phyloP scores from a whole-genome alignment of 805 yeast genomes.

The Schizosaccharomyces lindneri region DNA sequence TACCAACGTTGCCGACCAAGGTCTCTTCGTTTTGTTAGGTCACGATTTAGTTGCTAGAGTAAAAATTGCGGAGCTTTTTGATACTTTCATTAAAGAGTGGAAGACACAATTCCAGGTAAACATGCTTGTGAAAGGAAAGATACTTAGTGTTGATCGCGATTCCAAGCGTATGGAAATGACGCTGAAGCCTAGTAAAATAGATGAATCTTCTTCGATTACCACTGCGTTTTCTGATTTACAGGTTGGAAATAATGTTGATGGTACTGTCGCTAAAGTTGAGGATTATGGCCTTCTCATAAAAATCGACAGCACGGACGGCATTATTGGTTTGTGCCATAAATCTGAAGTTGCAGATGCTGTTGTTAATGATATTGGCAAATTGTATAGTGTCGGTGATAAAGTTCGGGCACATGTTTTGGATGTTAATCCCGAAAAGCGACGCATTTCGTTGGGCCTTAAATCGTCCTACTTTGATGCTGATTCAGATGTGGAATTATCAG shows the following conservation, averaged over 20 bases:
- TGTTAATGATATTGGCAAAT: slow-evolving; percentile 28
- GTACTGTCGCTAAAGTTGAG: slow-evolving; percentile 48
- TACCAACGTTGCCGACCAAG: slow-evolving; percentile 40
- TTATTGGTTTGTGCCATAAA: slow-evolving; percentile 72
- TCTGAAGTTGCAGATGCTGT: slow-evolving; percentile 49
- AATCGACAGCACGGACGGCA: slow-evolving; percentile 44
- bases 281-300: slow-evolving; percentile 82
- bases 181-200: slow-evolving; percentile 28
- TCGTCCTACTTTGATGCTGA: slow-evolving; percentile 51
- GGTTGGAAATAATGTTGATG: slow-evolving; percentile 50
- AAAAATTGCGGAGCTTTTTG: slow-evolving; percentile 58
- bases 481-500: slow-evolving; percentile 11
- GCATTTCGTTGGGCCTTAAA: slow-evolving; percentile 74
- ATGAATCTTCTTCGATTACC: slow-evolving; percentile 25
- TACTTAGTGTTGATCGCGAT: slow-evolving; percentile 22
- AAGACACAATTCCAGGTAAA: slow-evolving; percentile 44
- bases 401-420: slow-evolving; percentile 63
- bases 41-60: slow-evolving; percentile 52
- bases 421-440: slow-evolving; percentile 39
- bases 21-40: slow-evolving; percentile 49
- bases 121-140: slow-evolving; percentile 53
- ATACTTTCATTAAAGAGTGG: slow-evolving; percentile 68
- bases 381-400: slow-evolving; percentile 73
- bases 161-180: slow-evolving; percentile 51
- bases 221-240: slow-evolving; percentile 35